Evolutionary conservation across 2,329 filamentous ascomycete species (phyloP).

Genomic region (Pseudocercospora vitis): DNA sequence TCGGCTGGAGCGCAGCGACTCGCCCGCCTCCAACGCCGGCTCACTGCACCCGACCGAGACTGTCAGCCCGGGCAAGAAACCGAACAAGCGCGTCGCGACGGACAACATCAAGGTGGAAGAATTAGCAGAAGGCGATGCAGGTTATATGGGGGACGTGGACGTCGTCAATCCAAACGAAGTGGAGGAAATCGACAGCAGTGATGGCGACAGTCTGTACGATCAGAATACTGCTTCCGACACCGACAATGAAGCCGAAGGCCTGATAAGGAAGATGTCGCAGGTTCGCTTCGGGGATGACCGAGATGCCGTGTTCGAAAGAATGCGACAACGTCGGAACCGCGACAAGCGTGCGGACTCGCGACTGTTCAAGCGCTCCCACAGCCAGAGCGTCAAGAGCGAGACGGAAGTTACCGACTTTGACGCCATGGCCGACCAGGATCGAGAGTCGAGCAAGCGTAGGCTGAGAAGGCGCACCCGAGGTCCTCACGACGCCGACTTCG

Average conservation of each 20-base stretch:
- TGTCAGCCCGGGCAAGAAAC: constrained; percentile 35
- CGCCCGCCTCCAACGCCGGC: constrained; percentile 35
- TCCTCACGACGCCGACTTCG: constrained; percentile 34
- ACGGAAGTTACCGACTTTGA: constrained; percentile 46
- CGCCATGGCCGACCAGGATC: constrained; percentile 42
- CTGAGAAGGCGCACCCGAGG: constrained; percentile 46
- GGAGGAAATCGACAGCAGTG: constrained; percentile 31
- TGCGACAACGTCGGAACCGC: constrained; percentile 41
- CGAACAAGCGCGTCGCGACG: constrained; percentile 23
- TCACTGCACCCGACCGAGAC: constrained; percentile 42
- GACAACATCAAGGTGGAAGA: constrained; percentile 47
- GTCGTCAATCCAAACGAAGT: constrained; percentile 46
- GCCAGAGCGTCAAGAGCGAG: constrained; percentile 48
- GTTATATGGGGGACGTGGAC: constrained; percentile 45
- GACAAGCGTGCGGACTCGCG: constrained; percentile 40
- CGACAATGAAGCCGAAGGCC: constrained; percentile 20
- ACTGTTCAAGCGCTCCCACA: constrained; percentile 49
- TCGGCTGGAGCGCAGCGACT: constrained; percentile 30
- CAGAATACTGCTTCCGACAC: constrained; percentile 32
- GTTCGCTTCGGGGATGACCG: constrained; percentile 26
- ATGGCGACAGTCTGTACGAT: constrained; percentile 28
- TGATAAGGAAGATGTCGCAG: constrained; percentile 26
- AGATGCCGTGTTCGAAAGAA: constrained; percentile 29
- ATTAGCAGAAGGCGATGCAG: constrained; percentile 39
- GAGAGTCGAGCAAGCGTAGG: constrained; percentile 42